Evolutionary conservation across 73 alveolate species (phyloP), one percentile per base, ranked within the genome.

Genomic region (Blepharisma stoltei): DNA sequence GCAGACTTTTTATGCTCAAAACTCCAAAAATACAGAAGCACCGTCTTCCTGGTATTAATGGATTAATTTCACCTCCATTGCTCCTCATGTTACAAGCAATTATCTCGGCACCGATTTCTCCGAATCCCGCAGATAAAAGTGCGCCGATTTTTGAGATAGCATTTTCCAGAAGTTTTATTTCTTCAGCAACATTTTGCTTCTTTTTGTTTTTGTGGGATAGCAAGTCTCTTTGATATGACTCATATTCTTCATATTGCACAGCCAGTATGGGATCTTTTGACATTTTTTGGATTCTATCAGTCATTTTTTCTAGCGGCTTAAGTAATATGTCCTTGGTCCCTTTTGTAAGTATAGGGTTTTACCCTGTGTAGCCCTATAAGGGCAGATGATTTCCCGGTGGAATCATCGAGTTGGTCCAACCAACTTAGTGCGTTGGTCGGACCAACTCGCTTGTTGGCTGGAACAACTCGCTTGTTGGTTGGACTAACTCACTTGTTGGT

Each of bases 21-120:
- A 94, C 92, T 3, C 99, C 99, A 85, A 90, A 94, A 6, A 94
- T 92, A 8, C 97, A 97, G 52, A 88, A 86, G 6, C 89, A 87
- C 76, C 92, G 92, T 70, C 92, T 94, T 14, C 99, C 99, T 8
- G 99, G 97, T 18, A 94, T 92, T 97, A 94, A 92, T 18, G 99
- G 99, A 82, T 94, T 93, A 0, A 94, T 96, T 47, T 90, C 96
- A n/a, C 98, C 99, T 77, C 85, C 88, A 41, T 88, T 82, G 65
- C 83, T 49, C 71, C 92, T 77, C 96, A 94, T 94, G 78, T 94
- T 94, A 41, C 86, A 87, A 6, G 98, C 95, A 18, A 94, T 94
- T 54, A 94, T 94, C 76, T 92, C 94, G 6, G 96, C 85, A 6
- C 97, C 97, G 2, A 96, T 96, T 65, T 91, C 97, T 6, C 97